phyloP scores from a whole-genome alignment of 2,329 filamentous ascomycete genomes.

The Aspergillus uvarum region DNA sequence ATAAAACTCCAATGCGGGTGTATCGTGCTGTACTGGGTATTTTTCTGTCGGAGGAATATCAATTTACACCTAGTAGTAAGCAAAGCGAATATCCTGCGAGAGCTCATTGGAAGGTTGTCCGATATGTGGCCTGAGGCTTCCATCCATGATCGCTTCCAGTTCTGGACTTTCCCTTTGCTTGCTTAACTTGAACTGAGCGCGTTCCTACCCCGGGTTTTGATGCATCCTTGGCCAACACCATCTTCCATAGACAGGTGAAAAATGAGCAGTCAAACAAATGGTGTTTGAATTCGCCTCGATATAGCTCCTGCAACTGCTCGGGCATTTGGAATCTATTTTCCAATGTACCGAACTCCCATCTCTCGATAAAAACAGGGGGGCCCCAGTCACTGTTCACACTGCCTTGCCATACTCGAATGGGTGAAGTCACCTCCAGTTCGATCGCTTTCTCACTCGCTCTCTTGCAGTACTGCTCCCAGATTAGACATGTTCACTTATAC shows the following conservation, averaged over 20 bases:
- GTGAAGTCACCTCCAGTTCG: neutral
- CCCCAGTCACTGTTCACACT: neutral
- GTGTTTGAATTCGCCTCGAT: neutral
- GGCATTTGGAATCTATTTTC: neutral
- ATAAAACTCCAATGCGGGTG: too few relatives aligned
- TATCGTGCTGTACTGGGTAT: too few relatives aligned
- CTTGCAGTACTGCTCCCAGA: neutral
- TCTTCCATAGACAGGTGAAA: neutral
- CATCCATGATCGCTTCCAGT: neutral
- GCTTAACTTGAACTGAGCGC: neutral
- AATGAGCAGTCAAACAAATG: neutral
- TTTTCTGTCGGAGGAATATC: neutral
- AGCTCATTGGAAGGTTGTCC: neutral
- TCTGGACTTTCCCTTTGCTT: neutral
- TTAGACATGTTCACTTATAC: conserved; percentile 24
- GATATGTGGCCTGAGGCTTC: neutral
- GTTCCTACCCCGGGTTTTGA: neutral
- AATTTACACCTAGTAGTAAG: neutral
- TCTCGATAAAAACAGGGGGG: neutral
- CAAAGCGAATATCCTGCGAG: neutral
- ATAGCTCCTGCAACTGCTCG: neutral
- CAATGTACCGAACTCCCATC: neutral
- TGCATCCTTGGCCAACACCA: neutral
- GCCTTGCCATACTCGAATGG: neutral
- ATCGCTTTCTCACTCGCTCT: neutral